Evolutionary conservation across 2,329 filamentous ascomycete genomes (phyloP).

Genomic region (Ophiostoma triangulosporum): DNA sequence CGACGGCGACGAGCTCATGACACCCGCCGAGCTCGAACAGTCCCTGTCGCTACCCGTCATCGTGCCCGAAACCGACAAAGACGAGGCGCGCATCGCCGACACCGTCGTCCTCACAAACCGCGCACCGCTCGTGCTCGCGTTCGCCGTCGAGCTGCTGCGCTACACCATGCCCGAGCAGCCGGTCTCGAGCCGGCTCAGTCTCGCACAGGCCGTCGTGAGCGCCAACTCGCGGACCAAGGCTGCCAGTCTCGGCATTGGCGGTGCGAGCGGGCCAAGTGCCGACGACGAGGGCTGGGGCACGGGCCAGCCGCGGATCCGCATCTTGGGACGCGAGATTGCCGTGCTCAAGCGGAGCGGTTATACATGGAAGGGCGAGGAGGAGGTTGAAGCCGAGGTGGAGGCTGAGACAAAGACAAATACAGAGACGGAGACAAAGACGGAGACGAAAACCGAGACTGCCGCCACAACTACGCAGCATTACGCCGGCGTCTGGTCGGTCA

Average conservation of each 20-base stretch:
- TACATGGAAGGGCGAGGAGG: constrained; percentile 36
- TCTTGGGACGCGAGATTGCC: constrained; percentile 60
- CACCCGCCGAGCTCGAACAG: constrained; percentile 46
- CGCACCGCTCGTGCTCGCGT: constrained; percentile 70
- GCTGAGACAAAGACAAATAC: neutral
- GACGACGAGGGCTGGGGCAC: constrained; percentile 61
- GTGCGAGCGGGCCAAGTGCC: constrained; percentile 50
- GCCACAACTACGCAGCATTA: constrained; percentile 6
- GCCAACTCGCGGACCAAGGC: constrained; percentile 69
- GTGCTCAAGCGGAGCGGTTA: constrained; percentile 72
- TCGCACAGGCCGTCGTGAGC: constrained; percentile 74
- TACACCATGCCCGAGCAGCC: constrained; percentile 81
- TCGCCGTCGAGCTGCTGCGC: constrained; percentile 58
- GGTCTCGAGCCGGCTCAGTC: constrained; percentile 65
- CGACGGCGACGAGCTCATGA: constrained; percentile 22
- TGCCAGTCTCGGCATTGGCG: constrained; percentile 56
- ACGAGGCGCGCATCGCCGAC: constrained; percentile 40
- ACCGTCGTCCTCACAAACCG: constrained; percentile 55
- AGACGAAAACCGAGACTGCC: neutral
- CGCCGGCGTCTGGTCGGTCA: constrained; percentile 32
- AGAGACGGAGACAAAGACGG: neutral
- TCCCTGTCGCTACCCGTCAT: constrained; percentile 46
- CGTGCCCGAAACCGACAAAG: constrained; percentile 22
- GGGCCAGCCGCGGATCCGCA: constrained; percentile 58
- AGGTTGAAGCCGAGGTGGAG: constrained; percentile 13